These are phyloP conservation scores for Thuja plicata DNA, from an alignment of 83 land plant species.

Conservation along the genomic window DNA sequence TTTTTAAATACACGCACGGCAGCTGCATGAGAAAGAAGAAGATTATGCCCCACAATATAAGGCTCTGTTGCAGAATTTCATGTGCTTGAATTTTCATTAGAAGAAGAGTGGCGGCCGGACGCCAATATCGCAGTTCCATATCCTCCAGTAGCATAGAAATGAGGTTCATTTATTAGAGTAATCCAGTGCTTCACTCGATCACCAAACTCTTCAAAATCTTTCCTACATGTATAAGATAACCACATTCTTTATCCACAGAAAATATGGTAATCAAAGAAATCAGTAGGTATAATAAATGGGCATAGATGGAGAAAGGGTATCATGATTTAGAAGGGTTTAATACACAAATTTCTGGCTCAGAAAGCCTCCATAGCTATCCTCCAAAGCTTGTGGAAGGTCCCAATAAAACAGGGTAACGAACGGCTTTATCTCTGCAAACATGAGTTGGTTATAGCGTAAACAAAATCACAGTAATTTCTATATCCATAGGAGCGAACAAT, in stretches of 20 bases:
- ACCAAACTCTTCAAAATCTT: no score
- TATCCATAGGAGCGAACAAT: no score
- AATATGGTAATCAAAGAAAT: constrained; percentile 41
- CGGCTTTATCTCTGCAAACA: no score
- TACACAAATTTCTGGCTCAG: not conserved
- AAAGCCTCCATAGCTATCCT: not conserved
- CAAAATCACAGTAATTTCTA: no score
- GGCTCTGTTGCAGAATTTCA: constrained; percentile 42
- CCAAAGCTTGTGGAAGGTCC: no score
- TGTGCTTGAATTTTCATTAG: not conserved
- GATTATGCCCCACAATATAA: constrained; percentile 24
- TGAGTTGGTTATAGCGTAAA: no score
- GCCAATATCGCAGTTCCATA: constrained; percentile 32
- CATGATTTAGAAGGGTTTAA: not conserved
- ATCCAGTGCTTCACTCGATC: no score
- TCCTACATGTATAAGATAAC: no score
- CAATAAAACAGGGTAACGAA: no score
- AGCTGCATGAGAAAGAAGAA: no score
- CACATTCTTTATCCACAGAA: no score
- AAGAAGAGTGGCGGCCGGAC: constrained; percentile 32
- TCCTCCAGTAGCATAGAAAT: constrained; percentile 13
- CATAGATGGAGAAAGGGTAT: not conserved
- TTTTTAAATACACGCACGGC: no score
- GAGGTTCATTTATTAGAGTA: constrained; percentile 57
- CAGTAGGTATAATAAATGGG: not conserved